These are phyloP conservation scores for Hypoxylon sp. DNA, from an alignment of 2,329 filamentous ascomycete species.

Conservation along the genomic window DNA sequence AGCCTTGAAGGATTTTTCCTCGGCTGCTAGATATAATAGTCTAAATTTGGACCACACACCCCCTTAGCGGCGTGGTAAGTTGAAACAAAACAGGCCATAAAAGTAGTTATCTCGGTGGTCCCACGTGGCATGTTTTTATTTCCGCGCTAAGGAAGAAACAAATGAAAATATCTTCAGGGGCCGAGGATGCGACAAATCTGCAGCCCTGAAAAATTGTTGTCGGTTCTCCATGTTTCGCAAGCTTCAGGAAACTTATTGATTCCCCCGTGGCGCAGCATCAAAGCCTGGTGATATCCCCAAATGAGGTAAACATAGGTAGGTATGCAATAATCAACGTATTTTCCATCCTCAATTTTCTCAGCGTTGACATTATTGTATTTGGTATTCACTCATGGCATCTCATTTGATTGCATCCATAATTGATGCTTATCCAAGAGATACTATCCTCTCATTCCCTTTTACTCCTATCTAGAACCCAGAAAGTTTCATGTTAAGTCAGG, in stretches of 20 bases:
- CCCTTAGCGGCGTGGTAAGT: slow-evolving; percentile 30
- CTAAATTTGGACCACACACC: slow-evolving; percentile 29
- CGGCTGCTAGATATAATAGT: slow-evolving; percentile 1
- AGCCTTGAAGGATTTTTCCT: slow-evolving; percentile 23
- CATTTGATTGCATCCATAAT: no score
- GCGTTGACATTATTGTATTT: no score
- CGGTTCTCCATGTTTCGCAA: slow-evolving; percentile 8
- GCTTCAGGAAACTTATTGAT: slow-evolving; percentile 1
- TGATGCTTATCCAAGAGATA: no score
- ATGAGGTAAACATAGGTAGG: not conserved
- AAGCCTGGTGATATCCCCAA: not conserved
- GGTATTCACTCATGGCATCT: no score
- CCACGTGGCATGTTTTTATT: slow-evolving; percentile 28
- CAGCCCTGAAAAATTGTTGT: not conserved
- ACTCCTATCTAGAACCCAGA: not conserved
- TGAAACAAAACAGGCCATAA: slow-evolving; percentile 9
- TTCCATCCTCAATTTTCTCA: not conserved
- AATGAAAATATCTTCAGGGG: not conserved
- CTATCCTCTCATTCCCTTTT: not conserved
- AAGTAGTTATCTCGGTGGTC: not conserved
- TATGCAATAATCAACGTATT: not conserved
- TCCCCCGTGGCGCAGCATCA: slow-evolving; percentile 24
- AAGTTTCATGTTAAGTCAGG: not conserved
- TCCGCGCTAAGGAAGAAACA: slow-evolving; percentile 2
- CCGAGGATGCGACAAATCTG: slow-evolving; percentile 1